These are phyloP conservation scores for Sisymbrium irio DNA, from an alignment of 345 rosid genomes.

Conservation along the genomic window DNA sequence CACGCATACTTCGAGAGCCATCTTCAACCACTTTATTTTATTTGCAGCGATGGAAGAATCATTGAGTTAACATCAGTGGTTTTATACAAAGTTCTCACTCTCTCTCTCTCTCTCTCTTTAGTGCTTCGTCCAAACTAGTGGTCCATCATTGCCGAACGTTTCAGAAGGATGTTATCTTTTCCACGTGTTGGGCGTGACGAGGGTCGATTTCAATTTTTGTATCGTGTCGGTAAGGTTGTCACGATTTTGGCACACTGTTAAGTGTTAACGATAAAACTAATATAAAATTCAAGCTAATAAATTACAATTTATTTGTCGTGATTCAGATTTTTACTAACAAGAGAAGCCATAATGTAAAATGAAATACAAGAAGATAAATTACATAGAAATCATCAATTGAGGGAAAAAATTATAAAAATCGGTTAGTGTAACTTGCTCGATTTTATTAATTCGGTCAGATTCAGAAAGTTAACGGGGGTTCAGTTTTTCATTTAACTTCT, in stretches of 20 bases:
- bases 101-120: no score
- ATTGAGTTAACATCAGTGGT: not conserved
- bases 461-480: not conserved
- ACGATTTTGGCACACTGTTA: not conserved
- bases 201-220: not conserved
- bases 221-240: not conserved
- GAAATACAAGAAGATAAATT: no score
- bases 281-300: not conserved
- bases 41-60: not conserved
- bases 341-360: not conserved
- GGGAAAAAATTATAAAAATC: not conserved
- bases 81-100: not conserved
- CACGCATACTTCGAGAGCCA: constrained; percentile 82
- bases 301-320: not conserved
- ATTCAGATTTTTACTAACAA: not conserved
- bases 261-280: not conserved
- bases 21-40: constrained; percentile 8
- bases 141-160: not conserved
- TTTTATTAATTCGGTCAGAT: not conserved
- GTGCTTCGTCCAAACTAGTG: not conserved
- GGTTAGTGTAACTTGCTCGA: not conserved
- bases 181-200: constrained; percentile 16
- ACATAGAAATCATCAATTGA: not conserved
- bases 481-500: not conserved
- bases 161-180: constrained; percentile 11